Evolutionary conservation across 2,329 filamentous ascomycete species (phyloP), one percentile per base, ranked within the genome.

Genomic region (Cordyceps tenuipes): DNA sequence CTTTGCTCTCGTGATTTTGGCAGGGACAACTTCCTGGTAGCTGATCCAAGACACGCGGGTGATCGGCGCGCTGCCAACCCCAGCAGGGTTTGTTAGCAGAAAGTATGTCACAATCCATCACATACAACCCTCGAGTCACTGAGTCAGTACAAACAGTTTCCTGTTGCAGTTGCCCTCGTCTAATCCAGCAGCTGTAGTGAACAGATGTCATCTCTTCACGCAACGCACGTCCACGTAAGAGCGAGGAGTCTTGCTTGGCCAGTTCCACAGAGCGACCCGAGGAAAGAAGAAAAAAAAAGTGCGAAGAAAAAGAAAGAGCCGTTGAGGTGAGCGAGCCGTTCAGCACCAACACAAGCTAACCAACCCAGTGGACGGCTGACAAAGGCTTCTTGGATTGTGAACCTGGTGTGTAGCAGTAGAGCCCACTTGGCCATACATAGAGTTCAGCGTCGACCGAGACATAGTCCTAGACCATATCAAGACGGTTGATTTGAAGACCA

Each of bases 1-100:
- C 26, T 34, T 21, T 23, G 23, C 17, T n/a, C 49, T 52, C 13
- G 21, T 26, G 8, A 29, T 41, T 41, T 21, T 53, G 2, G 36
- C 36, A 41, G 26, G 21, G 21, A 31, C 10, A 44, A n/a, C 23
- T 44, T 46, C 39, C 41, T 55, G 39, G 41, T 21, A 36, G 53
- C 53, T 56, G 53, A 49, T 57, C 44, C 55, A 57, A 57, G 55
- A 57, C 55, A 57, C 19, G n/a, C 19, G 43, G 17, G 53, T 48
- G 34, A 49, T 41, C 46, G 44, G 31, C 55, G 21, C 55, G 55
- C 50, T 48, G 13, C 7, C 15, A 3, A 31, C 54, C 54, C 55
- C 39, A 23, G 53, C 41, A 47, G 23, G 21, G 43, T 46, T 23
- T 47, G n/a, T 19, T 19, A 43, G 34, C 8, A 43, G 10, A 46